Evolutionary conservation across 106 monocot genomes (phyloP), one percentile per base, ranked within the genome.

Genomic region (Ottelia alismoides): DNA sequence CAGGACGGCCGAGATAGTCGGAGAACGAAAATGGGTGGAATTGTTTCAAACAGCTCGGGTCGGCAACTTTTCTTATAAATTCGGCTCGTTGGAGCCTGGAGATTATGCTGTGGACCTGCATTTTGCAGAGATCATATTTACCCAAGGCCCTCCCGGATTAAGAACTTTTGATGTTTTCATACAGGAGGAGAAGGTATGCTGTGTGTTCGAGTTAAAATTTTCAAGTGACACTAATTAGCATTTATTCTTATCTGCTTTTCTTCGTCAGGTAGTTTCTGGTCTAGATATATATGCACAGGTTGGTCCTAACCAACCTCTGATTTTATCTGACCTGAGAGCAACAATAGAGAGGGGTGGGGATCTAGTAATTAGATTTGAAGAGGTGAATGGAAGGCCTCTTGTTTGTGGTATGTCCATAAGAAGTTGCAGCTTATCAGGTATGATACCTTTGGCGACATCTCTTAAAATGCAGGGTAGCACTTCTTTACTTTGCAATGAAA

Each of bases 151-250:
- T 52, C 47, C 64, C 23, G 77, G 74, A 28, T 64, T 77, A 46
- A 77, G 83, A 68, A 23, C 62, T 24, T 83, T 83, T 31, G 83
- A 83, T 61, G 74, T 83, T 19, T 71, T 68, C 48, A 65, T 83
- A 23, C 83, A 83, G 55, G 68, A 67, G 27, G 78, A 78, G 58
- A 83, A 78, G 83, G 83, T 71, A 29, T 61, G 63, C 3, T n/a
- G 9, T 35, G 2, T 16, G 40, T 10, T 17, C 51, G 17, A 27
- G n/a, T 52, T 62, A 2, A 27, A 17, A 10, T 51, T 30, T 32
- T 26, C 0, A 44, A 12, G 23, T 58, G 20, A 58, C 17, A 20
- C 25, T 55, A 12, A 27, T 26, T 48, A 20, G 25, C 2, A 50
- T 51, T 62, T 3, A 20, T 4, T 26, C 1, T 22, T 31, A 11